Base-by-base conservation (phyloP, 345 rosid species). In the Cardamine resedifolia region DNA sequence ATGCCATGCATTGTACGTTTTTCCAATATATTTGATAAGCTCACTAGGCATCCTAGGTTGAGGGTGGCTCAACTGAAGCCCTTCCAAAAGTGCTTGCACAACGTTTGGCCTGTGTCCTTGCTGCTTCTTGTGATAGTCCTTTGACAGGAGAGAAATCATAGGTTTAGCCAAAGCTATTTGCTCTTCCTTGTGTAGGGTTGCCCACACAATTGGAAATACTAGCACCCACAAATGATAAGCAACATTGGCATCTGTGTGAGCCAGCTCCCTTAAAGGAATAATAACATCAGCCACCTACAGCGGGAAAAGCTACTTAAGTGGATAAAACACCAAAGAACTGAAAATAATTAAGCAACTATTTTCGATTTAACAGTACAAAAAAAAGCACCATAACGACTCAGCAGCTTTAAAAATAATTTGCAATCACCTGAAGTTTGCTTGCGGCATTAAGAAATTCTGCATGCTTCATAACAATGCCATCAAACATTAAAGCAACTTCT, bases 1-100 rank as follows among this genome's bases (percentile, higher is more conserved):
- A 77, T 91, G 99, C 97, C 96, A 95, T 34, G 96, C 99, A 80
- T 95, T 95, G 82, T 89, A 89, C n/a, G 96, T 91, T 84, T 89
- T 95, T 36, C 99, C 99, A 21, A 91, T 85, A 77, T 91, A 91
- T 80, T 91, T 95, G 66, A 95, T 95, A 68, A 95, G 92, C 78
- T 95, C 99, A 69, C 99, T 87, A 23, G 99, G 96, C 91, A 95
- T 88, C 76, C 96, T 86, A 70, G 97, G 99, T 83, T 95, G 99
- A 80, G 99, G 99, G 58, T 95, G 97, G 85, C 98, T 91, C 85
- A 94, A 74, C 64, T 94, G 96, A 74, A 94, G 96, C 45, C 98
- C 98, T 80, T 94, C 98, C 64, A 94, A 78, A 77, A 94, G 95
- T 41, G 98, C 98, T 85, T 94, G 98, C 79, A 91, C 97, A 76